Evolutionary conservation across 805 yeast genomes (phyloP).

Genomic region (Scheffersomyces stipitis): DNA sequence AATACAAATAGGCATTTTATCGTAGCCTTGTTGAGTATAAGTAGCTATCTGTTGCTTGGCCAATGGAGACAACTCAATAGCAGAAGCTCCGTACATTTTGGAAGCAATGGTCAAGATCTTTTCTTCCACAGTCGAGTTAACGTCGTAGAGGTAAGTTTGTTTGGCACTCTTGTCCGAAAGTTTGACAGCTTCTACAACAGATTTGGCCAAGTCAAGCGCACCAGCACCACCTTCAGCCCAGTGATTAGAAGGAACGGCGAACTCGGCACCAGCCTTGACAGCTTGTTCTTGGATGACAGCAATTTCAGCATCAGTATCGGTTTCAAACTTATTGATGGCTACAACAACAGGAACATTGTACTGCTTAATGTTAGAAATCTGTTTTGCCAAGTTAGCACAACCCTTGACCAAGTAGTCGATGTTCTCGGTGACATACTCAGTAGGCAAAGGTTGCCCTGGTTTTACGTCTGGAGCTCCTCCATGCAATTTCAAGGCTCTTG

Average conservation of each 20-base stretch:
- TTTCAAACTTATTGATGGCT: slow-evolving; percentile 84
- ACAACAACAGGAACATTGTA: slow-evolving; percentile 93
- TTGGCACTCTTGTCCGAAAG: slow-evolving; percentile 33
- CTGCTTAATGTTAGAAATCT: slow-evolving; percentile 77
- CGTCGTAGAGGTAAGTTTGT: slow-evolving; percentile 64
- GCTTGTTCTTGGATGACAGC: slow-evolving; percentile 79
- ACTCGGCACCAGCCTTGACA: slow-evolving; percentile 86
- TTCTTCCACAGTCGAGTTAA: slow-evolving; percentile 70
- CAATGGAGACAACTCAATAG: slow-evolving; percentile 75
- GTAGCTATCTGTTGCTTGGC: slow-evolving; percentile 80
- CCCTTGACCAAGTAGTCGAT: slow-evolving; percentile 76
- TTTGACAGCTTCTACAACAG: slow-evolving; percentile 71
- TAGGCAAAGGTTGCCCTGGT: slow-evolving; percentile 87
- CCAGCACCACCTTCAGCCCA: slow-evolving; percentile 97
- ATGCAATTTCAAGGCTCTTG: slow-evolving; percentile 93
- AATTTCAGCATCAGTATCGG: slow-evolving; percentile 81
- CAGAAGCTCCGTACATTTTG: slow-evolving; percentile 91
- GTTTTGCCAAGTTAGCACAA: slow-evolving; percentile 86
- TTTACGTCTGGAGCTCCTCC: slow-evolving; percentile 98
- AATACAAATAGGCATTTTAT: slow-evolving; percentile 88
- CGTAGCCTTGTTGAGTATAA: slow-evolving; percentile 85
- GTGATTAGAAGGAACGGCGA: slow-evolving; percentile 87
- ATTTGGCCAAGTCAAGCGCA: slow-evolving; percentile 78
- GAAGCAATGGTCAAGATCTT: slow-evolving; percentile 78
- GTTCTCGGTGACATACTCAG: slow-evolving; percentile 77